Base-by-base conservation (phyloP, 2,329 filamentous ascomycete species). In the Periconia sp. region DNA sequence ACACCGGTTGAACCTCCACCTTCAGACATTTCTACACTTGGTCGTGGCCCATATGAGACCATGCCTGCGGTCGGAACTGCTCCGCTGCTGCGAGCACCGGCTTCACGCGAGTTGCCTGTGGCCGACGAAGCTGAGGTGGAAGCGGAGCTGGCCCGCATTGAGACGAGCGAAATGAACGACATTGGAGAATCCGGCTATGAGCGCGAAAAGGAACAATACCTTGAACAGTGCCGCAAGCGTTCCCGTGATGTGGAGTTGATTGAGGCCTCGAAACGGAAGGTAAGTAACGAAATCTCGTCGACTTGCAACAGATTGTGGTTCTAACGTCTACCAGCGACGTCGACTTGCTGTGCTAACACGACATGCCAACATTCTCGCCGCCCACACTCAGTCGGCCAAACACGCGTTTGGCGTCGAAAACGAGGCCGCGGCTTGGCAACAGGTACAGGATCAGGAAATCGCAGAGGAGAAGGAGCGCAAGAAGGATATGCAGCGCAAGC, bases 401-500 rank as follows among this genome's bases (percentile, higher is more conserved):
- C 82, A 87, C 49, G 86, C 90, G 31, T 97, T 90, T 71, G 85
- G 90, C 54, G 82, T 89, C 14, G 79, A 87, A 44, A 87, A 94
- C 71, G 92, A 92, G 68, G 85, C 90, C 17, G 87, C 89, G 41
- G 93, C 94, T 1, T 83, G 93, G 55, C 85, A 89, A 49, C 89
- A 96, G 64, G 93, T 97, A 2, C 90, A 94, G 61, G 89, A 92
- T 57, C 91, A 91, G 61, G 93, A 97, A 72, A 82, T 97, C 8
- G 89, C 89, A 56, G 92, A 93, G 56, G 94, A 99, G 75, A 99
- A 99, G 77, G 94, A 99, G 76, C 91, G 94, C 60, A 99, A 99
- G 80, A 99, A 99, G 79, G 94, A 99, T 70, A 97, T 99, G 91
- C 94, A 99, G 73, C 89, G 94, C 59, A 99, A 97, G 79, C 86